phyloP scores from a whole-genome alignment of 2,329 filamentous ascomycete species.

The Fusarium sp. region DNA sequence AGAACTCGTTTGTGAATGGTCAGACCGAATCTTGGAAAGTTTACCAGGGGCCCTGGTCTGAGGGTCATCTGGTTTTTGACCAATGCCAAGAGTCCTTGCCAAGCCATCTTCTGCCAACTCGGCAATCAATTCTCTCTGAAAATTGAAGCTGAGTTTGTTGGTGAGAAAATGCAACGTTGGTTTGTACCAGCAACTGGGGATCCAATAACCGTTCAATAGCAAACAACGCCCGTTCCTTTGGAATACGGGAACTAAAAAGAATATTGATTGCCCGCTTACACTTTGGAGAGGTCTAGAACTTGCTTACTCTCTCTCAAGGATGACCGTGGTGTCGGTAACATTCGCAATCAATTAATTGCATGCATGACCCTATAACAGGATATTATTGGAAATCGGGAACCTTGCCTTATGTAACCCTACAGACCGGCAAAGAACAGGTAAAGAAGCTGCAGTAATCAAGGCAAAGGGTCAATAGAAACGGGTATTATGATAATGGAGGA shows the following conservation, averaged over 20 bases:
- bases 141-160: slow-evolving; percentile 9
- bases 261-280: slow-evolving; percentile 11
- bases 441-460: slow-evolving; percentile 18
- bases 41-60: slow-evolving; percentile 16
- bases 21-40: slow-evolving; percentile 14
- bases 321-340: slow-evolving; percentile 20
- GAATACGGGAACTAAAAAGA: slow-evolving; percentile 18
- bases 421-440: slow-evolving; percentile 8
- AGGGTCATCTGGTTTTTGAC: slow-evolving; percentile 15
- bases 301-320: slow-evolving; percentile 5
- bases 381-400: slow-evolving; percentile 13
- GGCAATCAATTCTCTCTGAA: slow-evolving; percentile 14
- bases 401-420: slow-evolving; percentile 16
- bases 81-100: slow-evolving; percentile 16
- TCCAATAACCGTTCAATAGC: slow-evolving; percentile 4
- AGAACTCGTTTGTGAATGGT: slow-evolving; percentile 31
- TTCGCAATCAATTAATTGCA: slow-evolving; percentile 14
- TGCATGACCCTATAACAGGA: not conserved
- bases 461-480: slow-evolving; percentile 12
- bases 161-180: slow-evolving; percentile 21
- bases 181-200: slow-evolving; percentile 8
- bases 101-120: slow-evolving; percentile 18
- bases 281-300: not conserved
- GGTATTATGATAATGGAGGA: slow-evolving; percentile 6
- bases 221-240: slow-evolving; percentile 3